phyloP scores from a whole-genome alignment of 2,329 filamentous ascomycete species.

The Diaporthe sp. region DNA sequence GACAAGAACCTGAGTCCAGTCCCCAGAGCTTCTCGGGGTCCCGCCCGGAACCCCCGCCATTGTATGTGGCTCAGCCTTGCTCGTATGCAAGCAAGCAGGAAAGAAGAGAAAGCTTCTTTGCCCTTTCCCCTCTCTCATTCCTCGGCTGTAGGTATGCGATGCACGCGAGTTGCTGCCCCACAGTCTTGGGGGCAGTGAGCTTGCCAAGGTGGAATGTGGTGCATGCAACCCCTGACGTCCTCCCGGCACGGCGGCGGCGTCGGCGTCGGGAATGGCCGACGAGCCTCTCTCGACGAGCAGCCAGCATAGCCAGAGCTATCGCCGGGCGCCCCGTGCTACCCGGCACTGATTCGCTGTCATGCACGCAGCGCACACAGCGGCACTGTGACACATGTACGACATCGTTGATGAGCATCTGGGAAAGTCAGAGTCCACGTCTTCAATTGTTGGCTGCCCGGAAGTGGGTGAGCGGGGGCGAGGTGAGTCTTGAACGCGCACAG shows the following conservation, averaged over 20 bases:
- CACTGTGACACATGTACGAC: slow-evolving; percentile 10
- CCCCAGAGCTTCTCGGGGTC: not conserved
- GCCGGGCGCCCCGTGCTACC: slow-evolving; percentile 2
- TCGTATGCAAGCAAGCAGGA: slow-evolving; percentile 10
- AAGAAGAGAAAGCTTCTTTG: slow-evolving; percentile 17
- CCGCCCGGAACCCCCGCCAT: slow-evolving; percentile 23
- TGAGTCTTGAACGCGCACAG: not conserved
- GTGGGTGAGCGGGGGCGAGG: too few species aligned
- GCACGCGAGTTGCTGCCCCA: not conserved
- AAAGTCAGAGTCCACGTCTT: not conserved
- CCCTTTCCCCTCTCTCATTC: not conserved
- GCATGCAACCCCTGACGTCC: not conserved
- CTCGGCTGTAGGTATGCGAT: not conserved
- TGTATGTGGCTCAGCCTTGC: slow-evolving; percentile 31
- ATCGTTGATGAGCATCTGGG: not conserved
- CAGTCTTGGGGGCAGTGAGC: slow-evolving; percentile 18
- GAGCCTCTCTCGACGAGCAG: not conserved
- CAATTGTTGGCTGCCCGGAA: too few species aligned
- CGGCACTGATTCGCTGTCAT: slow-evolving; percentile 25
- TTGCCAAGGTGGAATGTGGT: not conserved
- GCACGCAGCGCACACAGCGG: not conserved
- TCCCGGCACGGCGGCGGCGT: not conserved
- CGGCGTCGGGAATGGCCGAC: slow-evolving; percentile 24
- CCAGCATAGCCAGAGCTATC: not conserved
- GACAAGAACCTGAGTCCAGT: not conserved